Conservation (phyloP, 257 asterid genomes). For the Oldenlandia corymbosa region DNA sequence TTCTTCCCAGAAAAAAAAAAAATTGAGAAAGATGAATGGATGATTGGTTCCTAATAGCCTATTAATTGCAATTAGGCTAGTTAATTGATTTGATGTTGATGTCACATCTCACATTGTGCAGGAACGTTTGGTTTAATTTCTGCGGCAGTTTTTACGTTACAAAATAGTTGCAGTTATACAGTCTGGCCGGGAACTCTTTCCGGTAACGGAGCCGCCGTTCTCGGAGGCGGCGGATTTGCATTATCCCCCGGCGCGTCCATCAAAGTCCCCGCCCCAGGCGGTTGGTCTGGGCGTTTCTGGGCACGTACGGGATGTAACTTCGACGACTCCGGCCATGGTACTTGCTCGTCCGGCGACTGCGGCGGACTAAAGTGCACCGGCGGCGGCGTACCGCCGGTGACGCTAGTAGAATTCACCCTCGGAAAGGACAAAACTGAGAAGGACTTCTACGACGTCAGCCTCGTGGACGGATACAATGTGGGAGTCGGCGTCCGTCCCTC, state of each 20-base stretch:
- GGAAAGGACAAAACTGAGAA: slow-evolving; percentile 20
- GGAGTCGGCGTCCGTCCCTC: slow-evolving; percentile 49
- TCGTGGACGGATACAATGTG: slow-evolving; percentile 80
- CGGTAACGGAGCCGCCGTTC: slow-evolving; percentile 59
- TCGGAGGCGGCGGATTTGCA: slow-evolving; percentile 66
- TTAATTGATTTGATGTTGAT: background rate
- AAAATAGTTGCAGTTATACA: slow-evolving; percentile 62
- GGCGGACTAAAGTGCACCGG: slow-evolving; percentile 56
- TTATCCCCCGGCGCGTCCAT: slow-evolving; percentile 57
- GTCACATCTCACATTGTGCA: slow-evolving; percentile 22
- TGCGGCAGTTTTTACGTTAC: slow-evolving; percentile 57
- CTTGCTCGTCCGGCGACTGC: slow-evolving; percentile 73
- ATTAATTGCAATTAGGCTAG: background rate
- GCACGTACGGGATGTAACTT: slow-evolving; percentile 76
- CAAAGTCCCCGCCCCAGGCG: slow-evolving; percentile 60
- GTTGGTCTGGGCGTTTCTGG: slow-evolving; percentile 97
- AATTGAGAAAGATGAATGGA: no score
- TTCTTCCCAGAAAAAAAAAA: no score
- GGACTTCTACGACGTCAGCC: slow-evolving; percentile 88
- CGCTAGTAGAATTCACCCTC: slow-evolving; percentile 72
- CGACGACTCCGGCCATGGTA: slow-evolving; percentile 49
- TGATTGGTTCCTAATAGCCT: background rate
- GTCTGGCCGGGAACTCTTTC: slow-evolving; percentile 91
- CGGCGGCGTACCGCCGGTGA: slow-evolving; percentile 73
- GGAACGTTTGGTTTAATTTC: slow-evolving; percentile 27